Evolutionary conservation across 2,329 filamentous ascomycete species (phyloP).

Genomic region (Fusarium musae): DNA sequence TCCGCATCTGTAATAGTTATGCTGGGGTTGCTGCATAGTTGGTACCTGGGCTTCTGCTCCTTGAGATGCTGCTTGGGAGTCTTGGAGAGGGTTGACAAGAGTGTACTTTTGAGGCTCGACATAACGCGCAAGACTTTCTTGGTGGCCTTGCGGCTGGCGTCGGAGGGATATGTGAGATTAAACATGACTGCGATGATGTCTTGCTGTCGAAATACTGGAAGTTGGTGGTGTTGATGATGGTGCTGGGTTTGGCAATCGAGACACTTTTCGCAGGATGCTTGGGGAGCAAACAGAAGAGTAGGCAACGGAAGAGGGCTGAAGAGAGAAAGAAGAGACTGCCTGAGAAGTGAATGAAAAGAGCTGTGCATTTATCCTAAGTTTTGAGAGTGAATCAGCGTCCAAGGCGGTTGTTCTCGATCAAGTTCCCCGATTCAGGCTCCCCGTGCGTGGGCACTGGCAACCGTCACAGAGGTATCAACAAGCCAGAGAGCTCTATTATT

Average conservation of each 20-base stretch:
- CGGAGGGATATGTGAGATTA: neutral
- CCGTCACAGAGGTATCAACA: accelerated
- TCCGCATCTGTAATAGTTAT: neutral
- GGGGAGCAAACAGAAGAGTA: neutral
- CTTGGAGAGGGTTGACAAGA: neutral
- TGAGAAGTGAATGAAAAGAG: neutral
- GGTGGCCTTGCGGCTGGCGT: neutral
- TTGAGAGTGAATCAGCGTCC: neutral
- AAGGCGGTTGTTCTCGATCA: neutral
- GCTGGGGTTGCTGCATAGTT: neutral
- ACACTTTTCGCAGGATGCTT: neutral
- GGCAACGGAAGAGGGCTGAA: no score
- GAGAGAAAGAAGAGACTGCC: neutral
- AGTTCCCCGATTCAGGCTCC: neutral
- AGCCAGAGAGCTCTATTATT: accelerated
- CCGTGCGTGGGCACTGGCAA: neutral
- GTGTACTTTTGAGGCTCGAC: neutral
- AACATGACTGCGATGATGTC: neutral
- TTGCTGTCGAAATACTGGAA: no score
- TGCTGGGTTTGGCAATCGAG: neutral
- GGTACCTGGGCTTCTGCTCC: neutral
- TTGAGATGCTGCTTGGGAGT: neutral
- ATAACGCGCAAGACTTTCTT: neutral
- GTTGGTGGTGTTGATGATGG: neutral
- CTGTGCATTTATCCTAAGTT: neutral